phyloP scores from a whole-genome alignment of 257 asterid species.

The Gentiana dahurica region DNA sequence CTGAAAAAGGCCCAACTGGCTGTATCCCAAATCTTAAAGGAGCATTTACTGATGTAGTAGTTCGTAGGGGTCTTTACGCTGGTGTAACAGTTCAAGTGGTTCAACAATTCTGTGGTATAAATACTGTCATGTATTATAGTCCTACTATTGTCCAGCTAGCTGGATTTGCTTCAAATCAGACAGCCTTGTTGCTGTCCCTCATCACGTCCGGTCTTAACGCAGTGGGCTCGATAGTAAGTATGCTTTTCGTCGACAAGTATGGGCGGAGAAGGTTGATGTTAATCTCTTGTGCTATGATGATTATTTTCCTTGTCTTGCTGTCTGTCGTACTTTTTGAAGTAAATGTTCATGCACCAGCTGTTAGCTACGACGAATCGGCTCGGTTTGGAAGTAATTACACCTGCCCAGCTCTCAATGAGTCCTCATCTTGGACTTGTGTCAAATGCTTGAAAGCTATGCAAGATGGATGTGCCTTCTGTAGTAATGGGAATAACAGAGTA shows the following conservation, averaged over 20 bases:
- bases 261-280: constrained; percentile 72
- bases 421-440: constrained; percentile 51
- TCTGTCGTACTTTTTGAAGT: constrained; percentile 41
- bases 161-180: constrained; percentile 65
- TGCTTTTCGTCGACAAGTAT: constrained; percentile 52
- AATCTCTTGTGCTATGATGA: constrained; percentile 54
- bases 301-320: constrained; percentile 38
- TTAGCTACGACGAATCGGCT: constrained; percentile 33
- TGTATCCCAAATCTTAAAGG: constrained; percentile 25
- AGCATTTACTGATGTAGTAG: constrained; percentile 38
- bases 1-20: constrained; percentile 28
- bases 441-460: constrained; percentile 33
- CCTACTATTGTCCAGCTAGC: constrained; percentile 77
- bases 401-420: constrained; percentile 24
- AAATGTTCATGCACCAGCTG: constrained; percentile 36
- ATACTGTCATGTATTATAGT: constrained; percentile 86
- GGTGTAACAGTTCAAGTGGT: constrained; percentile 76
- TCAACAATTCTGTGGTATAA: constrained; percentile 78
- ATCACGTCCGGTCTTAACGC: constrained; percentile 71
- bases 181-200: constrained; percentile 69
- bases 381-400: constrained; percentile 54
- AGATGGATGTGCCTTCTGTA: constrained; percentile 42
- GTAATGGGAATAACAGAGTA: constrained; percentile 36
- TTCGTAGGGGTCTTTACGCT: constrained; percentile 72
- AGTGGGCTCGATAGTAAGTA: constrained; percentile 50